Percentiles rank a stretch among this genome's conserved stretches.
phyloP scores from a whole-genome alignment of 78 protist genomes.

The Trichosphaerium sp. region DNA sequence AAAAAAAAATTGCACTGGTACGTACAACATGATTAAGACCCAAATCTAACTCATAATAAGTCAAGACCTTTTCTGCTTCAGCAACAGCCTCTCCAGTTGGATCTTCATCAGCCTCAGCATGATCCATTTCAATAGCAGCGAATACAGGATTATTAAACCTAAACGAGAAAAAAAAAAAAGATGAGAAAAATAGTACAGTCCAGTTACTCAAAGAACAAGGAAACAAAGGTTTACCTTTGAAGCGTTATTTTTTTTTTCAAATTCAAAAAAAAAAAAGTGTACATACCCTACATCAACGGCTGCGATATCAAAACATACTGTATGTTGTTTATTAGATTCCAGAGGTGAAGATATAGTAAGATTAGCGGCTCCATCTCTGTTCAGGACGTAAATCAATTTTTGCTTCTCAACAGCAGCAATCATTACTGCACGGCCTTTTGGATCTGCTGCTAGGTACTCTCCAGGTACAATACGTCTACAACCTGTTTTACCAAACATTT shows the following conservation, averaged over 20 bases:
- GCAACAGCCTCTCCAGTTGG: slow-evolving; percentile 29
- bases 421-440: slow-evolving; percentile 95
- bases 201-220: no score
- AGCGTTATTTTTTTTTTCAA: no score
- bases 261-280: no score
- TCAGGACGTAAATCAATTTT: slow-evolving; percentile 89
- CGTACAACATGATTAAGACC: slow-evolving; percentile 95
- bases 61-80: slow-evolving; percentile 40
- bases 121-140: slow-evolving; percentile 87
- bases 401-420: slow-evolving; percentile 93
- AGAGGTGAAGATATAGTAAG: slow-evolving; percentile 88
- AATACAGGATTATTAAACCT: slow-evolving; percentile 95
- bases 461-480: slow-evolving; percentile 93
- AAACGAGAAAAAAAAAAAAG: no score
- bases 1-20: no score
- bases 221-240: no score
- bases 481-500: slow-evolving; percentile 92
- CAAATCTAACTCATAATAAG: slow-evolving; percentile 93
- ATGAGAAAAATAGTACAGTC: no score
- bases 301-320: slow-evolving; percentile 50
- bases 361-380: slow-evolving; percentile 70
- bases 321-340: slow-evolving; percentile 87
- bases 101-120: slow-evolving; percentile 54
- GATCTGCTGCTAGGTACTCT: slow-evolving; percentile 91
- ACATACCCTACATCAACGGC: slow-evolving; percentile 97